Evolutionary conservation across 495 filamentous ascomycete species (phyloP).

Genomic region (Xylaria venustula): DNA sequence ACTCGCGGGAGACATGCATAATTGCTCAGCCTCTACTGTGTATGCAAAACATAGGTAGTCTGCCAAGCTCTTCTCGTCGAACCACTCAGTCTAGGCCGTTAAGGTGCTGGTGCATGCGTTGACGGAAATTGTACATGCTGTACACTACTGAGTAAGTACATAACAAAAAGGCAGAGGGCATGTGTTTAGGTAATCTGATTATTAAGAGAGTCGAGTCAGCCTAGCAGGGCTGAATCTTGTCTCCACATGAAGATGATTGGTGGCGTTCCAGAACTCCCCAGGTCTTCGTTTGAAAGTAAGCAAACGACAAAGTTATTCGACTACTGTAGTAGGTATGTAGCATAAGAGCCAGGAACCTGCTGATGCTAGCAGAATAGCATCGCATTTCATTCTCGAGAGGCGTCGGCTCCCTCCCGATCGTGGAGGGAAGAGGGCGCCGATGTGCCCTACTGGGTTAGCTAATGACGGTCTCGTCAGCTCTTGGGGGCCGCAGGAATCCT

Average conservation of each 20-base stretch:
- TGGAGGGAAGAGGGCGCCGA: neutral
- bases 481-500: constrained; percentile 9
- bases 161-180: neutral
- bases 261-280: neutral
- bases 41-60: constrained; percentile 6
- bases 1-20: too few relatives aligned
- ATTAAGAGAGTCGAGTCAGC: neutral
- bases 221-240: constrained; percentile 11
- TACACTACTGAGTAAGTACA: neutral
- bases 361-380: too few relatives aligned
- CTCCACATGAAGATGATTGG: neutral
- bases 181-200: neutral
- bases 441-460: neutral
- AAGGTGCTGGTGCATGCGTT: neutral
- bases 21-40: constrained; percentile 5
- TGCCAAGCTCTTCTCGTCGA: neutral
- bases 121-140: neutral
- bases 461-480: constrained; percentile 1
- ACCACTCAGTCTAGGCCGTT: neutral
- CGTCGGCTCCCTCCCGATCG: constrained; percentile 15
- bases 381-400: neutral
- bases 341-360: too few relatives aligned
- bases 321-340: too few relatives aligned
- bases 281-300: neutral
- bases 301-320: neutral